A percentile compares a stretch with the other conserved stretches of the same genome.
Conservation (phyloP, 495 filamentous ascomycete genomes). For the Echria macrotheca region DNA sequence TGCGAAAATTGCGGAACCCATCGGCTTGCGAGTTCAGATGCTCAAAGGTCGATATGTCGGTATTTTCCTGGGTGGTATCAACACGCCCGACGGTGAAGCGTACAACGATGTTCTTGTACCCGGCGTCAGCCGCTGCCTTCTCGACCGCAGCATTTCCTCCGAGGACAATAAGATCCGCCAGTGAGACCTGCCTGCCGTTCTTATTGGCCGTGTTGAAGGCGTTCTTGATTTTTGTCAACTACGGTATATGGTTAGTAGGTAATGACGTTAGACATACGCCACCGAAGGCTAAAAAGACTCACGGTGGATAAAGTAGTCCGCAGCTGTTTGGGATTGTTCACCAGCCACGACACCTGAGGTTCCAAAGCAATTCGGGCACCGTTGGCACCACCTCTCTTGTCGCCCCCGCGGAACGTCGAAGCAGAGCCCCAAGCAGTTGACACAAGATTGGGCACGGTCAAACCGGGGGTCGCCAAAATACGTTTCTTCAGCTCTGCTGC, state of each 20-base stretch:
- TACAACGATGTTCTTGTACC: too few relatives aligned
- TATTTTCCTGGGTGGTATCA: slow-evolving; percentile 55
- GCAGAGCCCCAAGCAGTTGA: slow-evolving; percentile 63
- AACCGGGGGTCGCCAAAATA: slow-evolving; percentile 53
- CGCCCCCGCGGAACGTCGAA: slow-evolving; percentile 65
- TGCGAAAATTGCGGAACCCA: slow-evolving; percentile 71
- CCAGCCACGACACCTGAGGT: slow-evolving; percentile 62
- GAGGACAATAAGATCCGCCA: slow-evolving; percentile 68
- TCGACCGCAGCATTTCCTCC: slow-evolving; percentile 64
- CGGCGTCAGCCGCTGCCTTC: slow-evolving; percentile 56
- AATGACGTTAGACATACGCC: too few relatives aligned
- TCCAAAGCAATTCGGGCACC: slow-evolving; percentile 65
- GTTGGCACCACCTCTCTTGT: slow-evolving; percentile 74
- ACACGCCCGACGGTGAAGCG: slow-evolving; percentile 46
- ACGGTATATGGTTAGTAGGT: slow-evolving; percentile 47
- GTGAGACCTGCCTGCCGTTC: slow-evolving; percentile 59
- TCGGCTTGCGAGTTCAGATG: slow-evolving; percentile 58
- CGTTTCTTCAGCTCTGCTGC: slow-evolving; percentile 57
- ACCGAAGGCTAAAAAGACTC: too few relatives aligned
- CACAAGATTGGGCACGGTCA: slow-evolving; percentile 52
- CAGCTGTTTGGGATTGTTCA: slow-evolving; percentile 62
- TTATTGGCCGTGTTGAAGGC: slow-evolving; percentile 57
- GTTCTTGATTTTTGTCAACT: slow-evolving; percentile 55
- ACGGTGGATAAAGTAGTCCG: too few relatives aligned
- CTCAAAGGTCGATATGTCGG: slow-evolving; percentile 55